These are phyloP conservation scores for Pilatotrama ljubarskyi DNA, from an alignment of 768 basidiomycete genomes.

Conservation along the genomic window DNA sequence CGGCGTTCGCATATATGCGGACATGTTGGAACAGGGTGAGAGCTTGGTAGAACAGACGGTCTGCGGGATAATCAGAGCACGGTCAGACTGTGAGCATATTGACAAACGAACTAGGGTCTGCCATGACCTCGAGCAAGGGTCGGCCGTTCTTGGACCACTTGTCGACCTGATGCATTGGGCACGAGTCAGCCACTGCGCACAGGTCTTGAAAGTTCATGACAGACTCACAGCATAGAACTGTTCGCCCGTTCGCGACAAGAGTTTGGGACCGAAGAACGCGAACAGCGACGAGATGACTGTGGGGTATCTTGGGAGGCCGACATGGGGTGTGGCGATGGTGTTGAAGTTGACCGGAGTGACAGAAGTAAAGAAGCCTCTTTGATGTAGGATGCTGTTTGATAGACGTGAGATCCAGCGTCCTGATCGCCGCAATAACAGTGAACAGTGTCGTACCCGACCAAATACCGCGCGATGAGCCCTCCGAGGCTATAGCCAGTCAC, in stretches of 20 bases:
- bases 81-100: neutral
- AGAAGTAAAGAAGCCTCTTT: conserved; percentile 68
- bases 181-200: neutral
- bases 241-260: conserved; percentile 78
- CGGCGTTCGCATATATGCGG: conserved; percentile 77
- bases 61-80: conserved; percentile 36
- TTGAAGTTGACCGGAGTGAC: conserved; percentile 79
- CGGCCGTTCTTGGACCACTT: conserved; percentile 68
- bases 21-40: conserved; percentile 66
- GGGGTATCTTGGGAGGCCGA: conserved; percentile 69
- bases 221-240: conserved; percentile 41
- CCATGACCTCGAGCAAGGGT: conserved; percentile 73
- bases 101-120: conserved; percentile 59
- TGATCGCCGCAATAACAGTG: neutral
- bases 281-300: conserved; percentile 57
- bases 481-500: conserved; percentile 80
- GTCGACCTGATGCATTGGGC: conserved; percentile 42
- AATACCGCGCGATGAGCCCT: conserved; percentile 79
- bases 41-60: conserved; percentile 73
- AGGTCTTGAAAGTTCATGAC: too few species aligned
- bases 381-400: conserved; percentile 54
- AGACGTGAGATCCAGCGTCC: too few species aligned
- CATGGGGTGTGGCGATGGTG: conserved; percentile 81
- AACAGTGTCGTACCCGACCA: conserved; percentile 53
- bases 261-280: conserved; percentile 59